Base-by-base conservation (phyloP, 2,329 filamentous ascomycete species). In the Biscogniauxia sp. region DNA sequence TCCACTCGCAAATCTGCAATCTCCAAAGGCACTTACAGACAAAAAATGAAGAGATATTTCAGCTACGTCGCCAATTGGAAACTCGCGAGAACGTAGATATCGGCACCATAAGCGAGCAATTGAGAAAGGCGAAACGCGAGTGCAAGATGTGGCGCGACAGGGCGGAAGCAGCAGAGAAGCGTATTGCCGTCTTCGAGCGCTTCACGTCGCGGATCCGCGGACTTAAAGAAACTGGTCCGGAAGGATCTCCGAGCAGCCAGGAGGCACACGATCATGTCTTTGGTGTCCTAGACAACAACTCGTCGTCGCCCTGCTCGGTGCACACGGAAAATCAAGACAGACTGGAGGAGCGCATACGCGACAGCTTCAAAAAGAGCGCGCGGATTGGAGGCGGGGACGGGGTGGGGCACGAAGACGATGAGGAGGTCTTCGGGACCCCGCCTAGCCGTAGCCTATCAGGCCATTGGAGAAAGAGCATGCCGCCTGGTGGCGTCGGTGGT, bases 101-200 rank as follows among this genome's bases (percentile, higher is more conserved):
- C 17, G 78, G 79, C 1, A 77, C 76, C 4, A 66, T 86, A 57
- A 79, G 78, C 57, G 79, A 84, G 64, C 76, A 83, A 64, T 67
- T 88, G 52, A 72, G 79, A 20, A 72, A 74, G 20, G 71, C 77
- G 3, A 77, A 76, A 55, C 70, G 73, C 37, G 80, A 84, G 53
- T 69, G 75, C 37, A 67, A 74, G 28, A 77, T 74, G 62, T 89
- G 86, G 86, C 81, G 77, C 63, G 77, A 76, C 32, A 76, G 84
- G 32, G 86, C 86, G 0, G 79, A 85, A 66, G 75, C 78, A 3
- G 84, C 85, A 0, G 85, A 89, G 73, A 77, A 74, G 61, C 77
- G 81, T 54, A 69, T 87, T 19, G 75, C 77, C 3, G 77, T 80
- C 23, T 79, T 83, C 61, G 77, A 84, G 68, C 71, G 73, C 50